Base-by-base conservation (phyloP, 2,329 filamentous ascomycete genomes). In the Blastomyces silverae region DNA sequence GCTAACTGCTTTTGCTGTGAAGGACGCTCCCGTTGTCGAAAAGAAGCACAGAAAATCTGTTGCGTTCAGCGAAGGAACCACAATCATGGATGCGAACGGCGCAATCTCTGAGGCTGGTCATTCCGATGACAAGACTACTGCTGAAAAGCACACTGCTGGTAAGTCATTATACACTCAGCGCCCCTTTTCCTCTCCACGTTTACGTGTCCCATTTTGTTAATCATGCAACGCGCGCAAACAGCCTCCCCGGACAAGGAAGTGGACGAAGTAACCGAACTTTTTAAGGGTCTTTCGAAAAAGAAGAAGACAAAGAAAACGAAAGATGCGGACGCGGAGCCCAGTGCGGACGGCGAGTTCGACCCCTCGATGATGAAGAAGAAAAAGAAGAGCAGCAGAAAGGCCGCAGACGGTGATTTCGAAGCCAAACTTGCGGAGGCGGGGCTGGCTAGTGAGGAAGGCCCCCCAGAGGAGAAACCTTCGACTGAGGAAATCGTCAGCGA, bases 51-150 rank as follows among this genome's bases (percentile, higher is more conserved):
- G 92, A 80, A 96, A 97, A 81, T 95, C 91, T 58, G 93, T 97
- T 74, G 88, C 92, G 69, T 97, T 97, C 79, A 92, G 89, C 76
- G 90, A 94, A 79, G 90, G 91, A 74, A 86, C 91, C 72, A 85
- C 90, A 70, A 87, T 96, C 73, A 92, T 97, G 77, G 90, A 96
- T 82, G 86, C 87, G 79, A 90, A 96, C 83, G 93, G 93, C 73
- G 86, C 88, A 76, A 87, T 97, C 75, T 91, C 86, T 77, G 86
- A 90, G 77, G 85, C 87, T 70, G 83, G 85, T 72, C 78, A 82
- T 73, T 86, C 89, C 73, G 89, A 91, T 73, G 84, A 89, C 72
- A 92, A 92, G 81, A 86, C 89, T 70, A 90, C 89, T 72, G 91
- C 91, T 70, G 85, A 89, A 82, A 91, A 88, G 76, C 91, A 95